These are phyloP conservation scores for Ganoderma multipileum DNA, from an alignment of 1,284 basidiomycete species.

Conservation along the genomic window DNA sequence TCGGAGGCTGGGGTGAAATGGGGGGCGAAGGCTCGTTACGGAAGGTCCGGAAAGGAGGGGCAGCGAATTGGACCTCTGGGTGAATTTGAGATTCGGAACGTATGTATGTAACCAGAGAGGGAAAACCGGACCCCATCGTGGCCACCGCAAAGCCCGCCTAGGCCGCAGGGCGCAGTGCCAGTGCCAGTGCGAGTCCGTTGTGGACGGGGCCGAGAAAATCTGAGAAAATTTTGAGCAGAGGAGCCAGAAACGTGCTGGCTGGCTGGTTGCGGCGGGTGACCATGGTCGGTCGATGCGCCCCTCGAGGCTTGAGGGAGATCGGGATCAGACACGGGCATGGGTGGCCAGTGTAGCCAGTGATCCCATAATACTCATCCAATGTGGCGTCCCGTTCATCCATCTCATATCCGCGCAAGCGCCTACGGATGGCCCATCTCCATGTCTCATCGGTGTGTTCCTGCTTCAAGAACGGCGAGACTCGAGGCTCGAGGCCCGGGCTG, in stretches of 20 bases:
- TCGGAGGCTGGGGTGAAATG: not conserved
- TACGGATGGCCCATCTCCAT: not conserved
- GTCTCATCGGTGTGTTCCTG: not conserved
- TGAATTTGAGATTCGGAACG: slow-evolving; percentile 3
- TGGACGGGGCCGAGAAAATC: not conserved
- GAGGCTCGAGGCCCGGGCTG: not conserved
- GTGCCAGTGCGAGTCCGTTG: not conserved
- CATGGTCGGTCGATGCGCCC: not conserved
- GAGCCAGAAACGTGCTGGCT: not conserved
- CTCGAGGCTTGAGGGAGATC: not conserved
- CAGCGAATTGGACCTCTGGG: not conserved
- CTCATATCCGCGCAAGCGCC: not conserved
- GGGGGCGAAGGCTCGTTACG: not conserved
- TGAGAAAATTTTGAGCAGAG: not conserved
- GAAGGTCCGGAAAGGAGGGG: not conserved
- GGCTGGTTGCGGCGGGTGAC: not conserved
- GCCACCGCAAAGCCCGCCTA: not conserved
- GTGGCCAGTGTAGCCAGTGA: not conserved
- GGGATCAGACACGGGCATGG: not conserved
- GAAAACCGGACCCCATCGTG: not conserved
- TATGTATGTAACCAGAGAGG: not conserved
- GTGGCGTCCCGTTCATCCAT: not conserved
- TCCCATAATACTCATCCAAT: not conserved
- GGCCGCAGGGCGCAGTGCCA: not conserved
- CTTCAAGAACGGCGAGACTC: not conserved